phyloP scores from a whole-genome alignment of 140 eudicot genomes.

The Eryngium alpinum region DNA sequence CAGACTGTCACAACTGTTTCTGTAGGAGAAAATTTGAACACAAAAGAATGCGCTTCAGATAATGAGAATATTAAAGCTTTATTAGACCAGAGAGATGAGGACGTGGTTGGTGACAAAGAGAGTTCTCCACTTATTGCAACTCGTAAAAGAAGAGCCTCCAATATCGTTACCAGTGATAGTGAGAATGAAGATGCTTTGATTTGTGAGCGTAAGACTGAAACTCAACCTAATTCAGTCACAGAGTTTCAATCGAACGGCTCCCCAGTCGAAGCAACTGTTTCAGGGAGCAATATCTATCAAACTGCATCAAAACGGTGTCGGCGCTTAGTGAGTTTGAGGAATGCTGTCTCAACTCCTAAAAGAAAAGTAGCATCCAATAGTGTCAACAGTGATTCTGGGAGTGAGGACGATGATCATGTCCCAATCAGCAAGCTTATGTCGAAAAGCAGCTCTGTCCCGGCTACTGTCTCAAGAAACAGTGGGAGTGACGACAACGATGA shows the following conservation, averaged over 20 bases:
- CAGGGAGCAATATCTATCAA: conserved; percentile 18
- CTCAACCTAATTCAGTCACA: neutral
- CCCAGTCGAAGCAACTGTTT: conserved; percentile 4
- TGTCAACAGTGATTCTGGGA: conserved; percentile 41
- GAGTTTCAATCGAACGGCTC: neutral
- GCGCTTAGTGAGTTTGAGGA: conserved; percentile 28
- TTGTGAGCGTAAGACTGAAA: conserved; percentile 26
- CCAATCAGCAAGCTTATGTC: conserved; percentile 35
- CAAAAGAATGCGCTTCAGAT: neutral
- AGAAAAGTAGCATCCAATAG: neutral
- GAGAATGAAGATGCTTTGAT: conserved; percentile 35
- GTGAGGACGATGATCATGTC: conserved; percentile 49
- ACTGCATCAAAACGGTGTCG: conserved; percentile 21
- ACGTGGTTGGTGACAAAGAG: conserved; percentile 15
- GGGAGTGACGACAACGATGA: conserved; percentile 16
- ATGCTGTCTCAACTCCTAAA: conserved; percentile 7
- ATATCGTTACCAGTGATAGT: conserved; percentile 39
- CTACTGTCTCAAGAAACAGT: conserved; percentile 16
- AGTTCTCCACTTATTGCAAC: conserved; percentile 8
- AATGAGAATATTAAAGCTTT: neutral
- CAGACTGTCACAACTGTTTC: conserved; percentile 12
- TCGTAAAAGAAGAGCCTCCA: conserved; percentile 37
- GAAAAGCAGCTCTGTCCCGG: neutral
- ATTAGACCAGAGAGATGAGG: conserved; percentile 20
- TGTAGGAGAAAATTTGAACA: conserved; percentile 12